phyloP scores from a whole-genome alignment of 176 grass and related monocot species.

The Ensete ventricosum region DNA sequence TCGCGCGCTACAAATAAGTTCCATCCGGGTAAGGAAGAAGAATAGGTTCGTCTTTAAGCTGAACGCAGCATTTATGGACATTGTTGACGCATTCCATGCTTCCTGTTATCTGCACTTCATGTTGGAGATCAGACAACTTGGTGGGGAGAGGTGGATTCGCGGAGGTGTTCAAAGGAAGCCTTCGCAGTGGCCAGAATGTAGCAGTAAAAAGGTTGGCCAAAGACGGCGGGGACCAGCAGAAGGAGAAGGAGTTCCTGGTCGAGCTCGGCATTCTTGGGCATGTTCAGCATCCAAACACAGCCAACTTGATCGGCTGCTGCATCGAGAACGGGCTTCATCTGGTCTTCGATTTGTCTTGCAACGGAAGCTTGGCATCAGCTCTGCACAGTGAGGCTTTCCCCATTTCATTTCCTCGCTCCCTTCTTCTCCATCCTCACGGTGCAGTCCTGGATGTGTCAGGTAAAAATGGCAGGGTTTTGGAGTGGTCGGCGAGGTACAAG shows the following conservation, averaged over 20 bases:
- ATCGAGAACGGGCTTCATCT: constrained; percentile 84
- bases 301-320: constrained; percentile 71
- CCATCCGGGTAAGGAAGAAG: constrained; percentile 37
- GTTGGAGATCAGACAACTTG: constrained; percentile 47
- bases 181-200: constrained; percentile 57
- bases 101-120: background rate
- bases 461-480: constrained; percentile 41
- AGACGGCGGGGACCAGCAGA: constrained; percentile 52
- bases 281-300: constrained; percentile 87
- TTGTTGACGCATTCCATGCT: too few relatives aligned
- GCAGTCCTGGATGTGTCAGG: constrained; percentile 29
- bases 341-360: constrained; percentile 61
- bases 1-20: constrained; percentile 67
- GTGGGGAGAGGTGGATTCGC: constrained; percentile 85
- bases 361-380: constrained; percentile 60
- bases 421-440: too few relatives aligned
- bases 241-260: constrained; percentile 75
- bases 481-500: constrained; percentile 70
- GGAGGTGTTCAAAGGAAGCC: constrained; percentile 69
- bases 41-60: background rate
- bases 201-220: constrained; percentile 72
- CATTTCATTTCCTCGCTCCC: background rate
- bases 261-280: constrained; percentile 86
- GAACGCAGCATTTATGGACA: too few relatives aligned
- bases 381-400: constrained; percentile 48